These are phyloP conservation scores for Thielaviopsis cerberus DNA, from an alignment of 2,329 filamentous ascomycete genomes.

Conservation along the genomic window DNA sequence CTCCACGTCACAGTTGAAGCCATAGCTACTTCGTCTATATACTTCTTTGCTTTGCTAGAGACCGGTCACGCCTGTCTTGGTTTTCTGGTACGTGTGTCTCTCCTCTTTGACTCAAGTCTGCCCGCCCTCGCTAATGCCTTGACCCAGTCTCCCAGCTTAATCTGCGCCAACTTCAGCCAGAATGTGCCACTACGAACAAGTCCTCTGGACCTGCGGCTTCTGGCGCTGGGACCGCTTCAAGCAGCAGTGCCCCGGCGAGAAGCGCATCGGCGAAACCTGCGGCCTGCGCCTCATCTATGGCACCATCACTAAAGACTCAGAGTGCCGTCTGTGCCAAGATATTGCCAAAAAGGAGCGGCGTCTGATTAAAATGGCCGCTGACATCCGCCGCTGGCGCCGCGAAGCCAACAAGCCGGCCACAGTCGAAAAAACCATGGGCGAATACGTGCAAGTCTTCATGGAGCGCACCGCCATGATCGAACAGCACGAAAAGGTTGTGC, in stretches of 20 bases:
- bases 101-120: no score
- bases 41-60: no score
- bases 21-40: no score
- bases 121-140: no score
- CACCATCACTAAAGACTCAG: constrained; percentile 42
- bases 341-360: constrained; percentile 70
- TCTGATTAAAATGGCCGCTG: constrained; percentile 52
- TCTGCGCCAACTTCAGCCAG: no score
- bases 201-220: constrained; percentile 67
- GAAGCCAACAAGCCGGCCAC: constrained; percentile 58
- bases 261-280: constrained; percentile 89
- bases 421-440: constrained; percentile 50
- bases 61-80: no score
- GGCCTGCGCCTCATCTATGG: constrained; percentile 77
- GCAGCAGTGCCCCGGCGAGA: constrained; percentile 83
- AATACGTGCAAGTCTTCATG: constrained; percentile 45
- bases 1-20: neutral
- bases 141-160: no score
- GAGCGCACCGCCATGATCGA: constrained; percentile 35
- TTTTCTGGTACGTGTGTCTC: no score
- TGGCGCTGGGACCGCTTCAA: constrained; percentile 92
- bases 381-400: constrained; percentile 57
- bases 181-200: constrained; percentile 96
- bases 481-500: constrained; percentile 17
- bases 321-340: constrained; percentile 76